These are phyloP conservation scores for Blastocystis sp. DNA, from an alignment of 352 stramenopile species.

Conservation along the genomic window DNA sequence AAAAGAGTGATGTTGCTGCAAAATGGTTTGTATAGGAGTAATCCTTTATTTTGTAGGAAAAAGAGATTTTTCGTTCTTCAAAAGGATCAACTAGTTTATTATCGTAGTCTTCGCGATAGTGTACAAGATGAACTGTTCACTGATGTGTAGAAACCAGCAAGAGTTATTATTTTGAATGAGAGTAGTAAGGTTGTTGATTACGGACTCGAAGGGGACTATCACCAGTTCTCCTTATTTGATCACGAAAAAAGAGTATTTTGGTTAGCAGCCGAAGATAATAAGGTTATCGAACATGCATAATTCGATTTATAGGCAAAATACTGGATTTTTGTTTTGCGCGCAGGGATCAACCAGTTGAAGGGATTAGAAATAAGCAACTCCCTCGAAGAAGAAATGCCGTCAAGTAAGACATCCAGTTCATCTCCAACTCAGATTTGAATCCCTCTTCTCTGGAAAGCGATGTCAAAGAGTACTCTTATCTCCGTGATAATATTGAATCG, in stretches of 20 bases:
- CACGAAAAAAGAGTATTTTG: conserved; percentile 13
- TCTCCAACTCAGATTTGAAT: too few species aligned
- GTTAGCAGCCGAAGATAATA: conserved; percentile 44
- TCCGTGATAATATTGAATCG: conserved; percentile 2
- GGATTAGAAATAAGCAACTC: neutral
- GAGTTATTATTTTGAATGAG: neutral
- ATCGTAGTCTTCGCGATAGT: conserved; percentile 10
- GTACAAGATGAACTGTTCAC: neutral
- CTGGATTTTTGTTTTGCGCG: conserved; percentile 25
- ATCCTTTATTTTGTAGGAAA: neutral
- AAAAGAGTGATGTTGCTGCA: neutral
- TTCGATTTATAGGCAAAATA: neutral
- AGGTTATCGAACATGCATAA: neutral
- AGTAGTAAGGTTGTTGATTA: neutral
- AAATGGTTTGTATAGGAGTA: neutral
- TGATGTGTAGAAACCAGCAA: neutral
- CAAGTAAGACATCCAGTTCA: too few species aligned
- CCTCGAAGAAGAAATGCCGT: neutral
- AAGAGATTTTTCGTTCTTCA: conserved; percentile 50
- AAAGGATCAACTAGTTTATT: conserved; percentile 17
- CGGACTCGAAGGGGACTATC: neutral
- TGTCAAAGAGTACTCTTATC: neutral
- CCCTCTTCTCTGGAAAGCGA: too few species aligned
- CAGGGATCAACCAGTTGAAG: neutral
- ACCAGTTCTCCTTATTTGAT: conserved; percentile 55